These are phyloP conservation scores for Coix lacrymajobi DNA, from an alignment of 176 grass and related monocot genomes.

Conservation along the genomic window DNA sequence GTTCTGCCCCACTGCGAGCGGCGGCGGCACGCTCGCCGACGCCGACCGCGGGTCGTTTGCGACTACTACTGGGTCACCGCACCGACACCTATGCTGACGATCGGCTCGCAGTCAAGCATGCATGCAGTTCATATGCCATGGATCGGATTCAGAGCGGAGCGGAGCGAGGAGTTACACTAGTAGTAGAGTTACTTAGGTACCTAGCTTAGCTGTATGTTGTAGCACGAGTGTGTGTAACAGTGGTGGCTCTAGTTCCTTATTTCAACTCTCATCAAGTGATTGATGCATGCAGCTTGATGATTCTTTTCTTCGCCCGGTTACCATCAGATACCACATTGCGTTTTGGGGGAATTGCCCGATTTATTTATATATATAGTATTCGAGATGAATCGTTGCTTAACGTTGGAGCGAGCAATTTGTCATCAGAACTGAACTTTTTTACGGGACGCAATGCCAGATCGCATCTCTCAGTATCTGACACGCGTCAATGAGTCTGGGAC, in stretches of 20 bases:
- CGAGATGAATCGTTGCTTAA: background rate
- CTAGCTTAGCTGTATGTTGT: background rate
- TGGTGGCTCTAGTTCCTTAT: background rate
- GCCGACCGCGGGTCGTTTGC: background rate
- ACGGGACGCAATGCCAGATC: background rate
- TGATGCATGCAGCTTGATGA: background rate
- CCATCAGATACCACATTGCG: background rate
- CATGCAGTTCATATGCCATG: background rate
- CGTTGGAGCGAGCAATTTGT: background rate
- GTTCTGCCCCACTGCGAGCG: slow-evolving; percentile 11
- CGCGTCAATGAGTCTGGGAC: background rate
- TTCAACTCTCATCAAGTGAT: background rate
- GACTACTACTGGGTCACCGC: background rate
- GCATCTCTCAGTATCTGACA: background rate
- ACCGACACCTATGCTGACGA: background rate
- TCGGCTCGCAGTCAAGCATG: background rate
- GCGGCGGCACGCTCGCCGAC: background rate
- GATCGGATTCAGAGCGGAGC: no score
- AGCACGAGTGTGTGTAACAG: background rate
- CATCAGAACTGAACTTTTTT: background rate
- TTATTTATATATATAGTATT: no score
- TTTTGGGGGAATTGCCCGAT: background rate
- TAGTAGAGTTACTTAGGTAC: background rate
- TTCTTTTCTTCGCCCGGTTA: background rate
- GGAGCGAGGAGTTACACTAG: background rate